These are phyloP conservation scores for Mycena rebaudengoi DNA, from an alignment of 768 basidiomycete species.

Conservation along the genomic window DNA sequence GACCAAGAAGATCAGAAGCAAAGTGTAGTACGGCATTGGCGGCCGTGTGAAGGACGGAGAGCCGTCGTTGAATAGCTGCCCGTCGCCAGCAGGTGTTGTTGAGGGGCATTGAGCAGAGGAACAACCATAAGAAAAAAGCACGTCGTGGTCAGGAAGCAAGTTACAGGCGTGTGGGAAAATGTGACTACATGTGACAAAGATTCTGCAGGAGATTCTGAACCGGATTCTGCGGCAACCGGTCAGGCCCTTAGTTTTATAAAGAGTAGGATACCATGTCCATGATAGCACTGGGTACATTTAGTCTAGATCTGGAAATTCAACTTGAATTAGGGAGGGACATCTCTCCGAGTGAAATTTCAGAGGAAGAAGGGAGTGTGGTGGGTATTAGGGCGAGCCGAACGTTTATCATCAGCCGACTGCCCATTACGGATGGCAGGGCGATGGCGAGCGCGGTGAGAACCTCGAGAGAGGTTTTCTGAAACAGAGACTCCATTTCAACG, in stretches of 20 bases:
- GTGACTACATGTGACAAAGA: too few species aligned
- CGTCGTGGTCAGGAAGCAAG: too few species aligned
- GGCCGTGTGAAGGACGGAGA: not conserved
- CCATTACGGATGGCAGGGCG: constrained; percentile 26
- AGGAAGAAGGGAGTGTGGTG: not conserved
- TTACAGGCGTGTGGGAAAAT: too few species aligned
- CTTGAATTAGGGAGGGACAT: not conserved
- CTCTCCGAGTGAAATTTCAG: not conserved
- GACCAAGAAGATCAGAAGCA: not conserved
- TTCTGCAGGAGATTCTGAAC: too few species aligned
- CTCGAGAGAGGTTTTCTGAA: constrained; percentile 22
- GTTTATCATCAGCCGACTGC: constrained; percentile 29
- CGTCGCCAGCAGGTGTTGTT: not conserved
- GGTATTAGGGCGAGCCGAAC: constrained; percentile 14
- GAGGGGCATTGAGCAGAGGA: not conserved
- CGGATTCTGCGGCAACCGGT: too few species aligned
- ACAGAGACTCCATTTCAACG: constrained; percentile 7
- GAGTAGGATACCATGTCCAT: too few species aligned
- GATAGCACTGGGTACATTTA: too few species aligned
- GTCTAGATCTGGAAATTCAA: too few species aligned
- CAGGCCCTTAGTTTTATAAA: too few species aligned
- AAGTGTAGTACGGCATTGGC: not conserved
- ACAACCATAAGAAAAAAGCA: too few species aligned
- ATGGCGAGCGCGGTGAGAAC: constrained; percentile 21
- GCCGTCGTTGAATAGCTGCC: not conserved